phyloP scores from a whole-genome alignment of 73 alveolate genomes.

The Effrenium voratum region DNA sequence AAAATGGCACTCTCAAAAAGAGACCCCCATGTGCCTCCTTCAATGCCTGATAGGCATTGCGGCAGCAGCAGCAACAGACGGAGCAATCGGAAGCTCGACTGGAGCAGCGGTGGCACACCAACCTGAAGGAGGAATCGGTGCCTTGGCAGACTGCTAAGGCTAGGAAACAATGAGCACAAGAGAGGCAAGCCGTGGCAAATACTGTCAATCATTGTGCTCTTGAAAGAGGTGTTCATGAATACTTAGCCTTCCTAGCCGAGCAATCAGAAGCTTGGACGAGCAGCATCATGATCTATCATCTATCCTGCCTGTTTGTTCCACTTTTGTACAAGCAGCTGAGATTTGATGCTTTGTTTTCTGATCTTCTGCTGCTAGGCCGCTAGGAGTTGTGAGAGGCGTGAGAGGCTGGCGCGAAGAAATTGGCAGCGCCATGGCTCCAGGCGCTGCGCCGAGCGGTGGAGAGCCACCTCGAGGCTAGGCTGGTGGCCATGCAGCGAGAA shows the following conservation, averaged over 20 bases:
- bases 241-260: not conserved
- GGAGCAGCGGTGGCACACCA: constrained; percentile 89
- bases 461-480: constrained; percentile 74
- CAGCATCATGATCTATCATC: no score
- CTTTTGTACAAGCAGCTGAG: no score
- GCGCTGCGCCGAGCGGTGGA: constrained; percentile 90
- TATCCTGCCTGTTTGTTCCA: no score
- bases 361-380: no score
- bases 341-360: no score
- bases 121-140: constrained; percentile 63
- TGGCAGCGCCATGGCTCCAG: not conserved
- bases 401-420: no score
- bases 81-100: constrained; percentile 53
- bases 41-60: not conserved
- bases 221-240: no score
- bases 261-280: not conserved
- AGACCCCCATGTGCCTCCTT: no score
- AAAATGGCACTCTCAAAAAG: no score
- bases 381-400: no score
- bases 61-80: constrained; percentile 51
- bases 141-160: not conserved
- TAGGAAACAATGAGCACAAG: not conserved
- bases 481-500: constrained; percentile 90
- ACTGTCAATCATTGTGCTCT: no score
- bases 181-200: not conserved